phyloP scores from a whole-genome alignment of 2,329 filamentous ascomycete genomes.

The Fusarium proliferatum region DNA sequence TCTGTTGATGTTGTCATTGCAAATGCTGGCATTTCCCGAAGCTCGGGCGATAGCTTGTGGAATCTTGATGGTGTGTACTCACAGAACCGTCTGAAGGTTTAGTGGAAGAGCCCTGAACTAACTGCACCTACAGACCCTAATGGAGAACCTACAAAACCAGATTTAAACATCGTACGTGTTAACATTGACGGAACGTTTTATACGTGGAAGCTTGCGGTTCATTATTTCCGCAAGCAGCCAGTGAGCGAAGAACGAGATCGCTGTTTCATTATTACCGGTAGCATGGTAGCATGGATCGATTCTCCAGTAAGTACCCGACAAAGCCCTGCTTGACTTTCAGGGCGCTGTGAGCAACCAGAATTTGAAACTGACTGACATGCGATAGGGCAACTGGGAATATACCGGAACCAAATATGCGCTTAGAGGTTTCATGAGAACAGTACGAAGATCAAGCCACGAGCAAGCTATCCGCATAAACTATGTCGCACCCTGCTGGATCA shows the following conservation, averaged over 20 bases:
- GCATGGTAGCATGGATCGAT: conserved; percentile 61
- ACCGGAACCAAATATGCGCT: conserved; percentile 36
- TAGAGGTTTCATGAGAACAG: conserved; percentile 32
- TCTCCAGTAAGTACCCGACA: conserved; percentile 44
- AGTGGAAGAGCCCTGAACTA: not conserved
- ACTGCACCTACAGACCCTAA: conserved; percentile 5
- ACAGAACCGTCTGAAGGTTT: too few species aligned
- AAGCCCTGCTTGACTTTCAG: accelerated
- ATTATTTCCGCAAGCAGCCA: conserved; percentile 58
- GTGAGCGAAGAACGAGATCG: conserved; percentile 54
- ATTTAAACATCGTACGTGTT: conserved; percentile 55
- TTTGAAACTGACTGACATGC: accelerated
- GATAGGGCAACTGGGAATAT: conserved; percentile 38
- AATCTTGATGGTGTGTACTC: conserved; percentile 48
- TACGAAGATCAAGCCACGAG: conserved; percentile 38
- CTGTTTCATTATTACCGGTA: conserved; percentile 61
- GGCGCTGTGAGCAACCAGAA: not conserved
- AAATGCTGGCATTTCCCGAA: conserved; percentile 57
- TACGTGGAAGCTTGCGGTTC: conserved; percentile 58
- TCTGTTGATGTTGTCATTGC: conserved; percentile 60
- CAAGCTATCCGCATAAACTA: conserved; percentile 60
- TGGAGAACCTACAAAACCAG: conserved; percentile 49
- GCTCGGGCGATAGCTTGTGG: conserved; percentile 52
- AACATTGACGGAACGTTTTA: conserved; percentile 57
- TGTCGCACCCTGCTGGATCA: conserved; percentile 57